phyloP scores from a whole-genome alignment of 441 rosid genomes.

The Breynia disticha region DNA sequence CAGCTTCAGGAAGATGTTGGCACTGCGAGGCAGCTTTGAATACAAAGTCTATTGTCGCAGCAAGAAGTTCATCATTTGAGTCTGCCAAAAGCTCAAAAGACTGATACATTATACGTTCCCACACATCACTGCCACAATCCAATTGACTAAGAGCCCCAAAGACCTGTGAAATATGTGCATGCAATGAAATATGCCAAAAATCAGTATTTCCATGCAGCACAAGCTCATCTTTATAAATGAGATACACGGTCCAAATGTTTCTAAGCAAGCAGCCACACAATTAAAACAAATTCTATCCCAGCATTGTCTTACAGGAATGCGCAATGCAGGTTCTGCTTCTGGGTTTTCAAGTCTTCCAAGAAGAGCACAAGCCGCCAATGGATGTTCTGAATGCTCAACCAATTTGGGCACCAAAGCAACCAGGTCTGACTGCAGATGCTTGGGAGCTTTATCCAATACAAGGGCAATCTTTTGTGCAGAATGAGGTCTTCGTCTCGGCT shows the following conservation, averaged over 20 bases:
- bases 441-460: conserved; percentile 91
- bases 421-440: conserved; percentile 79
- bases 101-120: conserved; percentile 71
- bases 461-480: conserved; percentile 92
- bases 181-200: not conserved
- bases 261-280: conserved; percentile 3
- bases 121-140: conserved; percentile 76
- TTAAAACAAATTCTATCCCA: conserved; percentile 8
- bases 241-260: conserved; percentile 8
- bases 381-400: conserved; percentile 96
- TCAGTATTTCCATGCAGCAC: not conserved
- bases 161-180: conserved; percentile 39
- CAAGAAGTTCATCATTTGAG: conserved; percentile 72
- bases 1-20: conserved; percentile 92
- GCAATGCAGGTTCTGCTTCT: conserved; percentile 76
- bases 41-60: conserved; percentile 74
- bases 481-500: conserved; percentile 87
- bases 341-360: conserved; percentile 80
- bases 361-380: conserved; percentile 82
- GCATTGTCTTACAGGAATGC: conserved; percentile 65
- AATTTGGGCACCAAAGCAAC: conserved; percentile 87
- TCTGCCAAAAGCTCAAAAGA: conserved; percentile 66
- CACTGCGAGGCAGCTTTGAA: conserved; percentile 89
- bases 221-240: conserved; percentile 3
- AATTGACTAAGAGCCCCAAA: conserved; percentile 83